phyloP scores from a whole-genome alignment of 179 eudicot genomes.

The Nepenthes alata region DNA sequence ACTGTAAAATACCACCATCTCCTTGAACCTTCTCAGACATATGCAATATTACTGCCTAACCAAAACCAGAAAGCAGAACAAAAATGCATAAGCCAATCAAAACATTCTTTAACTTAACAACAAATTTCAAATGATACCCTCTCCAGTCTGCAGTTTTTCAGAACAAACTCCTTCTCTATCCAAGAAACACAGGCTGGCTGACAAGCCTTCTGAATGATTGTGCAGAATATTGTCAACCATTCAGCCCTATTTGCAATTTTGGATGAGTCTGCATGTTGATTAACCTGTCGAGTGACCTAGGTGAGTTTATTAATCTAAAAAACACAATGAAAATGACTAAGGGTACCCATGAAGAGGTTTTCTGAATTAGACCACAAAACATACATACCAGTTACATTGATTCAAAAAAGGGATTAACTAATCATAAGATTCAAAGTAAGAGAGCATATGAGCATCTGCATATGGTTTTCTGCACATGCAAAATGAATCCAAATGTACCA shows the following conservation, averaged over 20 bases:
- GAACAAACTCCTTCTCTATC: slow-evolving; percentile 64
- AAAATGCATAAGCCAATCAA: neutral
- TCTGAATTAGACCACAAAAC: too few species aligned
- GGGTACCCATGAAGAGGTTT: neutral
- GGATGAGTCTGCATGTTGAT: slow-evolving; percentile 32
- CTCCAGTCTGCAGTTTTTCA: slow-evolving; percentile 33
- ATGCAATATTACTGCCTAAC: slow-evolving; percentile 47
- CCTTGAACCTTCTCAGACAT: slow-evolving; percentile 57
- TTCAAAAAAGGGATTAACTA: too few species aligned
- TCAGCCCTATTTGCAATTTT: slow-evolving; percentile 24
- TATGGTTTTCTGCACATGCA: too few species aligned
- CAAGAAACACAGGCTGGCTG: slow-evolving; percentile 53
- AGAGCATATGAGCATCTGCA: too few species aligned
- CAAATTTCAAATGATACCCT: slow-evolving; percentile 34
- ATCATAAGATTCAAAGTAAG: too few species aligned
- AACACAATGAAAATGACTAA: slow-evolving; percentile 1
- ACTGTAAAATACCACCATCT: slow-evolving; percentile 35
- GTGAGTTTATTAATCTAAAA: slow-evolving; percentile 8
- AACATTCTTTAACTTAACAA: neutral
- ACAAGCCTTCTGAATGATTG: slow-evolving; percentile 41
- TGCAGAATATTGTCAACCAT: slow-evolving; percentile 31
- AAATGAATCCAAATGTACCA: too few species aligned
- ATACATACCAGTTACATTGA: too few species aligned
- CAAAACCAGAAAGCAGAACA: slow-evolving; percentile 6
- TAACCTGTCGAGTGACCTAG: slow-evolving; percentile 42